Percentiles rank a stretch among this genome's conserved stretches.
Conservation (phyloP, 1,139 yeast genomes). For the Saccharomyces hybrid region DNA sequence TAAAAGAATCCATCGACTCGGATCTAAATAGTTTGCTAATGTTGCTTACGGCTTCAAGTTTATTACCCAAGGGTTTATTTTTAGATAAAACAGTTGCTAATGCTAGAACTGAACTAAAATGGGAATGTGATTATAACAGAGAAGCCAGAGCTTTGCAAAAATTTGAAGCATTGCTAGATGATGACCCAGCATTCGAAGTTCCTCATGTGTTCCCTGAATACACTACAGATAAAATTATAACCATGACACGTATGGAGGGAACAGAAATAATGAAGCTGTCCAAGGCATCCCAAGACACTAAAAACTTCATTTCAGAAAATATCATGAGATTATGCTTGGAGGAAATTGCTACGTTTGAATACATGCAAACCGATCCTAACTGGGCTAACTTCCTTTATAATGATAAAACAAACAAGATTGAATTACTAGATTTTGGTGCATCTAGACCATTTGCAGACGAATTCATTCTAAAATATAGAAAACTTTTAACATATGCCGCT, state of each 20-base stretch:
- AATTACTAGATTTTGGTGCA: constrained; percentile 91
- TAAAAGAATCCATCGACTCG: constrained; percentile 83
- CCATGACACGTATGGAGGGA: constrained; percentile 88
- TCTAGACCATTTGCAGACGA: constrained; percentile 67
- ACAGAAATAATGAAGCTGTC: constrained; percentile 70
- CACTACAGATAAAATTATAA: constrained; percentile 75
- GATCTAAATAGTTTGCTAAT: constrained; percentile 79
- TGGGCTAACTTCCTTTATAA: constrained; percentile 97
- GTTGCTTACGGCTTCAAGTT: constrained; percentile 75
- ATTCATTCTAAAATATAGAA: constrained; percentile 63
- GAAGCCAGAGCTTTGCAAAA: constrained; percentile 76
- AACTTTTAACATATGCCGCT: constrained; percentile 71
- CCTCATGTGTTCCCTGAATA: constrained; percentile 74
- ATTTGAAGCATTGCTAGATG: constrained; percentile 52
- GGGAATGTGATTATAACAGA: constrained; percentile 95
- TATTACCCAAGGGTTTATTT: constrained; percentile 86
- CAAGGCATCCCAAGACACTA: constrained; percentile 46
- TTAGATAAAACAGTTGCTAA: constrained; percentile 87
- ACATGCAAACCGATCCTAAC: constrained; percentile 98
- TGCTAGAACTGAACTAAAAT: constrained; percentile 85
- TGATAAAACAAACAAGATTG: constrained; percentile 54
- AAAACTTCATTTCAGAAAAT: constrained; percentile 73
- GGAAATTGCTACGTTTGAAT: constrained; percentile 76
- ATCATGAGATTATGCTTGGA: constrained; percentile 79
- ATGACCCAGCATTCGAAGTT: constrained; percentile 66